Evolutionary conservation across 164 flowering plant species (phyloP).

Genomic region (Nymphaea colorata): DNA sequence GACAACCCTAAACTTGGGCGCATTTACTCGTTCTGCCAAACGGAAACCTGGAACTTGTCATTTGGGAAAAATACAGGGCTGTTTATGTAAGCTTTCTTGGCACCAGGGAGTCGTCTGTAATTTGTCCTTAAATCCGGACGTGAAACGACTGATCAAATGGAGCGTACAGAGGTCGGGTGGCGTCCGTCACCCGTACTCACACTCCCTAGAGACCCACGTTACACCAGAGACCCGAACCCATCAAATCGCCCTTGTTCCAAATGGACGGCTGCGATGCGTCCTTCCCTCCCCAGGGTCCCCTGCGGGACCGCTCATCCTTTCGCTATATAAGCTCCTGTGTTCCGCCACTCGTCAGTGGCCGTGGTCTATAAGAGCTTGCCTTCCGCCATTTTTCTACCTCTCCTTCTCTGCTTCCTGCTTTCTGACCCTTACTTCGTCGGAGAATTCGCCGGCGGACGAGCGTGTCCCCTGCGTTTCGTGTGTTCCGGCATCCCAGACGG

Average conservation of each 20-base stretch:
- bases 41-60: too few relatives aligned
- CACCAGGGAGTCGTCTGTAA: too few relatives aligned
- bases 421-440: neutral
- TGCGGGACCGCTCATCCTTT: neutral
- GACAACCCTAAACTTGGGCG: too few relatives aligned
- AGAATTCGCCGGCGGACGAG: neutral
- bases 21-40: too few relatives aligned
- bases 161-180: neutral
- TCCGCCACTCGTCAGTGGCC: neutral
- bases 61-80: too few relatives aligned
- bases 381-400: neutral
- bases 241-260: neutral
- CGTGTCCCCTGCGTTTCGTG: neutral
- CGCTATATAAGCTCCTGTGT: neutral
- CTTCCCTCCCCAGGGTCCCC: neutral
- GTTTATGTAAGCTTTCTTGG: too few relatives aligned
- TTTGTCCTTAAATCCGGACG: neutral
- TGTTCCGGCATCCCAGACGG: neutral
- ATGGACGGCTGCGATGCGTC: slow-evolving; percentile 1
- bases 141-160: neutral
- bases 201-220: neutral
- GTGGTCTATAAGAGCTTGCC: too few relatives aligned
- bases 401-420: neutral
- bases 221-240: neutral
- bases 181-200: neutral